Percentiles rank a stretch among this genome's conserved stretches.
Conservation (phyloP, 192 early-diverging fungal genomes). For the Backusella psychrophila region DNA sequence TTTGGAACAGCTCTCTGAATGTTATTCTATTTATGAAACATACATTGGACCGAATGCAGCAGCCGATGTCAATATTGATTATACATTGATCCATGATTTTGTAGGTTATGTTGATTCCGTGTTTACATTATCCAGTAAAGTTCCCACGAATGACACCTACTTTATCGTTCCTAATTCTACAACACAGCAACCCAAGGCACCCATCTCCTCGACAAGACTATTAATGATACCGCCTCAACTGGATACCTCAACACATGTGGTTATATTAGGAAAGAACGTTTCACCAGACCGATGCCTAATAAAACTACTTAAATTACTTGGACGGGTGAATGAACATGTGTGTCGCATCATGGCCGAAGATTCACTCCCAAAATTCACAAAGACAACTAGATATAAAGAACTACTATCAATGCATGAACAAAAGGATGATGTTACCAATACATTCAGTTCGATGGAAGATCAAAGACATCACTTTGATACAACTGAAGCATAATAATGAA, state of each 20-base stretch:
- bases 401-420: not conserved
- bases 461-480: not conserved
- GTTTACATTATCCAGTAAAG: conserved; percentile 4
- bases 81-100: conserved; percentile 46
- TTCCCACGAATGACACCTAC: not conserved
- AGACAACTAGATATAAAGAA: conserved; percentile 21
- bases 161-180: not conserved
- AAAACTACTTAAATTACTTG: conserved; percentile 23
- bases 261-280: conserved; percentile 11
- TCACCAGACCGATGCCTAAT: conserved; percentile 15
- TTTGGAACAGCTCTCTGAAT: conserved; percentile 41
- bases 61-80: conserved; percentile 53
- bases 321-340: conserved; percentile 31
- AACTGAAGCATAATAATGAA: not conserved
- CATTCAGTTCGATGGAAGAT: not conserved
- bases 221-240: conserved; percentile 1
- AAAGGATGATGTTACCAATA: not conserved
- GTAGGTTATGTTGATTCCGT: conserved; percentile 26
- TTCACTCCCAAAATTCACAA: conserved; percentile 30
- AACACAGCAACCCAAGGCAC: not conserved
- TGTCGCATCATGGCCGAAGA: conserved; percentile 38
- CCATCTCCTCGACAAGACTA: not conserved
- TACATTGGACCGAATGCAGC: conserved; percentile 34
- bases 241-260: not conserved
- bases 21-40: conserved; percentile 48